A percentile compares a stretch with the other conserved stretches of the same genome.
Evolutionary conservation across 331 rosid species (phyloP).

Genomic region (Quercus phellos): DNA sequence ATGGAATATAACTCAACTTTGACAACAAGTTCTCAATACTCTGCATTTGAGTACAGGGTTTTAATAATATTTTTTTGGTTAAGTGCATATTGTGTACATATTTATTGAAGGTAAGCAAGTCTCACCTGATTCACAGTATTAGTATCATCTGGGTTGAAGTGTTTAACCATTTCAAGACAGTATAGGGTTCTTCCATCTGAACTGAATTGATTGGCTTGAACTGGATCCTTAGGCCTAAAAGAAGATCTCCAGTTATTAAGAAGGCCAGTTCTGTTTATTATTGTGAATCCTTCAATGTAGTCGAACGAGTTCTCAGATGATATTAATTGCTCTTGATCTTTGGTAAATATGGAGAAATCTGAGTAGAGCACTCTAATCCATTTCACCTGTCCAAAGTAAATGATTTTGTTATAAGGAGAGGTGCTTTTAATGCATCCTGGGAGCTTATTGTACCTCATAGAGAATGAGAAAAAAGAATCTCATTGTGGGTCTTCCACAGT

Average conservation of each 20-base stretch:
- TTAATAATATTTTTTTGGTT: background rate
- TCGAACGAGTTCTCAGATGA: constrained; percentile 68
- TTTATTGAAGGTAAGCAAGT: background rate
- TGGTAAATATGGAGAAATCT: constrained; percentile 60
- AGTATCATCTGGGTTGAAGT: constrained; percentile 61
- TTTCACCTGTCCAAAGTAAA: constrained; percentile 58
- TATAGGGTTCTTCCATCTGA: constrained; percentile 73
- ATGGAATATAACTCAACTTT: constrained; percentile 45
- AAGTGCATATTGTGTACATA: background rate
- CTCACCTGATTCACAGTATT: constrained; percentile 53
- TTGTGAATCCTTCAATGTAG: constrained; percentile 86
- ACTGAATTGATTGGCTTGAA: constrained; percentile 61
- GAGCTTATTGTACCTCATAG: constrained; percentile 3
- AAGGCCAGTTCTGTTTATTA: constrained; percentile 63
- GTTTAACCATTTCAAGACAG: constrained; percentile 79
- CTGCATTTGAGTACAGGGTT: constrained; percentile 39
- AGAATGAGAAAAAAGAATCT: too few relatives aligned
- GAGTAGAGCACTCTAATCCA: constrained; percentile 90
- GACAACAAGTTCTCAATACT: constrained; percentile 46
- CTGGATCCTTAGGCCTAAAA: constrained; percentile 70
- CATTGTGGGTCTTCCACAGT: too few relatives aligned
- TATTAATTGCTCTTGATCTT: constrained; percentile 82
- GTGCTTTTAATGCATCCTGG: background rate
- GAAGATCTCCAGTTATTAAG: constrained; percentile 90
- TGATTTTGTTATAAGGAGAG: constrained; percentile 15